phyloP scores from a whole-genome alignment of 2,329 filamentous ascomycete genomes.

The Polytolypa hystricis region DNA sequence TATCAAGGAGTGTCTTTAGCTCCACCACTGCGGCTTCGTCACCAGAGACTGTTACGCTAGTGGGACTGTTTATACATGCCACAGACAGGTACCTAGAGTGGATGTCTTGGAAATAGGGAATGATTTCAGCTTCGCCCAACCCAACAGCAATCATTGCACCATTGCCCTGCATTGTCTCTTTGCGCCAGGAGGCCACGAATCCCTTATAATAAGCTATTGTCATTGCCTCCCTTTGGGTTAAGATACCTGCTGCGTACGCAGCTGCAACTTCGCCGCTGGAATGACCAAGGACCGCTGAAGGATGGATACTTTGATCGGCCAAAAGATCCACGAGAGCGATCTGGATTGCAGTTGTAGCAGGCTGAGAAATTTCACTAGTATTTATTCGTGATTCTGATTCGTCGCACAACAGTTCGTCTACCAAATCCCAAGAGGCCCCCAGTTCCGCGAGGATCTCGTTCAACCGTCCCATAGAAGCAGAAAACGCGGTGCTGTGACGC shows the following conservation, averaged over 20 bases:
- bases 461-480: not conserved
- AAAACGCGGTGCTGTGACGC: not conserved
- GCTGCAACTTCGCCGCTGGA: slow-evolving; percentile 1
- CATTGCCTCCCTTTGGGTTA: slow-evolving; percentile 13
- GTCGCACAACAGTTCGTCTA: not conserved
- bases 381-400: not conserved
- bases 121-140: not conserved
- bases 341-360: slow-evolving; percentile 2
- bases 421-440: slow-evolving; percentile 2
- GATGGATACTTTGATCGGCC: not conserved
- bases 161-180: not conserved
- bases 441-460: slow-evolving; percentile 2
- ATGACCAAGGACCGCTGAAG: not conserved
- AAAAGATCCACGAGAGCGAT: slow-evolving; percentile 2
- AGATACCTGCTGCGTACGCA: slow-evolving; percentile 1
- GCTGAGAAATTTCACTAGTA: slow-evolving; percentile 1
- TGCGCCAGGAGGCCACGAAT: slow-evolving; percentile 5
- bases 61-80: slow-evolving; percentile 28
- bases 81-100: slow-evolving; percentile 17
- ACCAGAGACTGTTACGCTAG: slow-evolving; percentile 27
- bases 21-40: slow-evolving; percentile 18
- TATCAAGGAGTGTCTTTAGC: slow-evolving; percentile 14
- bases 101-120: not conserved
- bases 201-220: slow-evolving; percentile 18
- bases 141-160: slow-evolving; percentile 14